These are phyloP conservation scores for Aristolochia californica DNA, from an alignment of 164 flowering plant genomes.

Conservation along the genomic window DNA sequence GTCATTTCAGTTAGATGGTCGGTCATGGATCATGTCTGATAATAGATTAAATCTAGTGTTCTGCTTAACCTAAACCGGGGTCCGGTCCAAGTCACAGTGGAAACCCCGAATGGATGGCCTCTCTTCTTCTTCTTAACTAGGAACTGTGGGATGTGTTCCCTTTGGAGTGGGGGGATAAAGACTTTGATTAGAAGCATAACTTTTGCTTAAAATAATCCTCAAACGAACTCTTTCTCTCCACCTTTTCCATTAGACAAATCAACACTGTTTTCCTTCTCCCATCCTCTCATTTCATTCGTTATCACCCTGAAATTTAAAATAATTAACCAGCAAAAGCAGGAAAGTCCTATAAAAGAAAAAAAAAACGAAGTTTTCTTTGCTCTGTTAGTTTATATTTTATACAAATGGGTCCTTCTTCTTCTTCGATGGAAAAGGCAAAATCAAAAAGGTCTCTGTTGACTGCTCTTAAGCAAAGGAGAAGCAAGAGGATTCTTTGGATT, in stretches of 20 bases:
- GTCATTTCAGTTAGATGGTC: too few species aligned
- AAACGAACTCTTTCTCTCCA: not conserved
- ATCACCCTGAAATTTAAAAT: too few species aligned
- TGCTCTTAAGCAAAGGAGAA: not conserved
- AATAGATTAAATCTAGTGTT: too few species aligned
- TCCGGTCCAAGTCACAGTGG: too few species aligned
- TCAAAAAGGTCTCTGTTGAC: not conserved
- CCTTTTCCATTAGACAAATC: not conserved
- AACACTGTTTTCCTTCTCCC: not conserved
- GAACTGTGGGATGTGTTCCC: constrained; percentile 1
- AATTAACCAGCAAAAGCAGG: too few species aligned
- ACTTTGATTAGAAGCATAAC: constrained; percentile 26
- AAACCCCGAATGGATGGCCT: too few species aligned
- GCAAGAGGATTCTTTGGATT: not conserved
- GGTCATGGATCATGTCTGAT: too few species aligned
- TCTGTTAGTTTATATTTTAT: not conserved
- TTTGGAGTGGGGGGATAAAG: constrained; percentile 9
- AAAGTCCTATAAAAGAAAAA: too few species aligned
- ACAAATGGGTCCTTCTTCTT: not conserved
- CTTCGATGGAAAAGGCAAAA: not conserved
- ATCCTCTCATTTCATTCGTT: too few species aligned
- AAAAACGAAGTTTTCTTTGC: too few species aligned
- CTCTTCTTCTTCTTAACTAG: too few species aligned
- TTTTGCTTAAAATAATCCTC: constrained; percentile 19
- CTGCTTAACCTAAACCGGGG: too few species aligned